Evolutionary conservation across 805 yeast genomes (phyloP), one percentile per base, ranked within the genome.

Genomic region (Teunomyces barrocoloradensis): DNA sequence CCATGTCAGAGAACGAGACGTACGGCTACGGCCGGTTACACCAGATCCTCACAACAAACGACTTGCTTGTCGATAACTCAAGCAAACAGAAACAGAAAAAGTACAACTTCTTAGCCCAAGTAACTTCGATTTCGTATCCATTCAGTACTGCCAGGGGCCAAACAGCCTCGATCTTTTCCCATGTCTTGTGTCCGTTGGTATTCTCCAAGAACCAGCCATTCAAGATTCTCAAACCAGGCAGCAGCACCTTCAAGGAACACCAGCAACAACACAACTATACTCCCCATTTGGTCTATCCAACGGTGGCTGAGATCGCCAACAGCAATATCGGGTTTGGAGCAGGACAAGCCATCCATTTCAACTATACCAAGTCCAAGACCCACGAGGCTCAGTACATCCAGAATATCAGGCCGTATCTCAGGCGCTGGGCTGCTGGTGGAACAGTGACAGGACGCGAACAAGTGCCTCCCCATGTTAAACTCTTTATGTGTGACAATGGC

Each of bases 381-480:
- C 61, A 63, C 36, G 48, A 50, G 30, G 53, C 61, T 12, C 85
- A 80, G 43, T 69, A 75, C 48, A 52, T 60, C 5, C 69, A 73
- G 49, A 64, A 62, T 12, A 52, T 85, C 13, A 56, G 58, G 35
- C 73, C 75, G 0, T 69, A 69, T 44, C 60, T 83, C n/a, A 55
- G 73, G 52, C 63, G 60, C 44, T 81, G 87, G 85, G 17, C 51
- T 2, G 48, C 43, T 0, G 23, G 41, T 3, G 27, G 43, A 1
- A 28, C n/a, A 2, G 39, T 46, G 1, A 61, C 71, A 0, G 74
- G 73, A 28, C 45, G 78, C 29, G 65, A 64, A 48, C 46, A 59
- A 0, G 68, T 76, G 9, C 77, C 84, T 2, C 81, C 84, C 1
- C 96, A 89, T 64, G 82, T 84, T 11, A 89, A 89, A 62, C 78